These are phyloP conservation scores for Neolentinus lepideus DNA, from an alignment of 1,284 basidiomycete genomes.

Conservation along the genomic window DNA sequence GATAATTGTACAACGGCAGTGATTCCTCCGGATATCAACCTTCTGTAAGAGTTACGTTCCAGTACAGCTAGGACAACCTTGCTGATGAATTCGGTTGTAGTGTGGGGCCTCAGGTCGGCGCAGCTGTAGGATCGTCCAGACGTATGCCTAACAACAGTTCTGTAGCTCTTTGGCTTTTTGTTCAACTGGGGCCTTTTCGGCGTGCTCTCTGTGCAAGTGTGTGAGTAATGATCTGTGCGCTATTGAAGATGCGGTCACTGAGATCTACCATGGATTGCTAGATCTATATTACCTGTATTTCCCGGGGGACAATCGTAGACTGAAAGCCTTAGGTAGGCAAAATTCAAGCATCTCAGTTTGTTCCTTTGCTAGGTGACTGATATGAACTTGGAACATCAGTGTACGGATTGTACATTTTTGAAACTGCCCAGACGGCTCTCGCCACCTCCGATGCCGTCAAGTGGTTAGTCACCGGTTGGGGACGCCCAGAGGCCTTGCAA, in stretches of 20 bases:
- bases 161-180: constrained; percentile 9
- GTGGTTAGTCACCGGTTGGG: constrained; percentile 12
- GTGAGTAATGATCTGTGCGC: constrained; percentile 7
- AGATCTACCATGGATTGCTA: too few species aligned
- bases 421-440: constrained; percentile 11
- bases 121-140: too few species aligned
- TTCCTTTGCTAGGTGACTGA: neutral
- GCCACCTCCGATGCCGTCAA: constrained; percentile 10
- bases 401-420: constrained; percentile 8
- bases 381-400: constrained; percentile 5
- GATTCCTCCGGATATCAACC: too few species aligned
- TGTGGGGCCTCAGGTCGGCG: too few species aligned
- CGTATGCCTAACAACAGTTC: too few species aligned
- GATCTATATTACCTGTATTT: too few species aligned
- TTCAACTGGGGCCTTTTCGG: constrained; percentile 11
- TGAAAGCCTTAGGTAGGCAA: constrained; percentile 4
- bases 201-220: constrained; percentile 5
- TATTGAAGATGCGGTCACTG: neutral
- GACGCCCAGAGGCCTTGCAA: constrained; percentile 6
- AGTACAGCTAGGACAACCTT: too few species aligned
- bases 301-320: too few species aligned
- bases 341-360: constrained; percentile 1
- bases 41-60: too few species aligned
- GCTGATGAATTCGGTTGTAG: too few species aligned
- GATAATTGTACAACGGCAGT: too few species aligned